Evolutionary conservation across 2,329 filamentous ascomycete genomes (phyloP).

Genomic region (Zasmidium citrigriseum): DNA sequence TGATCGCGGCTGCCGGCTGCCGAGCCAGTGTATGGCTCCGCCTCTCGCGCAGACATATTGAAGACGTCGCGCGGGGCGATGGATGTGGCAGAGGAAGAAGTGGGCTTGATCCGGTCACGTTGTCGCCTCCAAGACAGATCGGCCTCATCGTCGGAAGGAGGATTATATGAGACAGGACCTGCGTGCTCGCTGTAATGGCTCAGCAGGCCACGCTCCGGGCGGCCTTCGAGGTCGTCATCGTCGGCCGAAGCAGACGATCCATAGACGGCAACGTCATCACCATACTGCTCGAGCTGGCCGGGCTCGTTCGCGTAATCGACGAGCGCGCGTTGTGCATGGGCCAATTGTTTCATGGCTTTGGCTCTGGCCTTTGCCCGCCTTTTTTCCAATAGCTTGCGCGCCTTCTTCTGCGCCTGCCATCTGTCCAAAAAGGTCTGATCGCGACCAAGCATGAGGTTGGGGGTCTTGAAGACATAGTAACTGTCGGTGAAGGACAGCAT

Average conservation of each 20-base stretch:
- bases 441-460: slow-evolving; percentile 70
- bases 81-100: slow-evolving; percentile 55
- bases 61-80: slow-evolving; percentile 30
- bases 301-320: slow-evolving; percentile 31
- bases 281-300: slow-evolving; percentile 29
- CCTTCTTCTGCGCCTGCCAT: slow-evolving; percentile 23
- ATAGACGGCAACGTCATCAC: slow-evolving; percentile 22
- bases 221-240: slow-evolving; percentile 29
- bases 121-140: slow-evolving; percentile 28
- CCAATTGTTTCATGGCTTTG: slow-evolving; percentile 7
- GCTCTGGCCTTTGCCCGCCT: slow-evolving; percentile 5
- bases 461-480: slow-evolving; percentile 77
- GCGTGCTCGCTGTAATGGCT: slow-evolving; percentile 36
- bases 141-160: slow-evolving; percentile 58
- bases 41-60: background rate
- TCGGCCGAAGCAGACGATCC: slow-evolving; percentile 13
- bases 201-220: slow-evolving; percentile 29
- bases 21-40: background rate
- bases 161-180: slow-evolving; percentile 28
- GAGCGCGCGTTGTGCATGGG: slow-evolving; percentile 22
- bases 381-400: slow-evolving; percentile 6
- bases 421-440: slow-evolving; percentile 44
- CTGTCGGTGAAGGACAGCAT: slow-evolving; percentile 74
- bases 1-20: background rate
- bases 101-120: slow-evolving; percentile 20